Conservation (phyloP, 2,329 filamentous ascomycete genomes). For the Ophiostoma sp. region DNA sequence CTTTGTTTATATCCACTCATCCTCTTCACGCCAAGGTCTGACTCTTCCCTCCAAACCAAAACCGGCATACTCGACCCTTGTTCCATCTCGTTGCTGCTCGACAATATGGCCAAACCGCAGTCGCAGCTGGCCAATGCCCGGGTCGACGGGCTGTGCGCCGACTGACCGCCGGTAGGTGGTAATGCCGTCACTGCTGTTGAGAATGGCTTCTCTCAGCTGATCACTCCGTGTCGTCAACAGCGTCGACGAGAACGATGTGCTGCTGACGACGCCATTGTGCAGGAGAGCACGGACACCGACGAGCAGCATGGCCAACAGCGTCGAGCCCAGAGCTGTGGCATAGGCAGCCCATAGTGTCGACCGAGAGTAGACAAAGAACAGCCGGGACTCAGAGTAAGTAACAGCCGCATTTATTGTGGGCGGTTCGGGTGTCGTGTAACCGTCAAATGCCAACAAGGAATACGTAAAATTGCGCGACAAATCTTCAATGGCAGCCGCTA, state of each 20-base stretch:
- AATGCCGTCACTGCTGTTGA: not conserved
- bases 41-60: conserved; percentile 31
- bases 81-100: not conserved
- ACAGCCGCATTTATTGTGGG: not conserved
- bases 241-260: conserved; percentile 19
- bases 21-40: conserved; percentile 2
- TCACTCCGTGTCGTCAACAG: conserved; percentile 24
- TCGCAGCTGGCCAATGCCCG: conserved; percentile 4
- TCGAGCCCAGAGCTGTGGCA: conserved; percentile 64
- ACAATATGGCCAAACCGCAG: conserved; percentile 22
- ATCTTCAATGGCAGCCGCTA: conserved; percentile 27
- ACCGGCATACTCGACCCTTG: conserved; percentile 31
- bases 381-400: not conserved
- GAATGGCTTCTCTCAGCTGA: not conserved
- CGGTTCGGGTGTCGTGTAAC: not conserved
- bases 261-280: conserved; percentile 36
- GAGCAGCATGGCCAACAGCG: conserved; percentile 35
- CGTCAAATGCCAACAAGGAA: conserved; percentile 22
- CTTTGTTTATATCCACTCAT: not conserved
- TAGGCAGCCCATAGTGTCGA: conserved; percentile 61
- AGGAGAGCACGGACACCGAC: conserved; percentile 42
- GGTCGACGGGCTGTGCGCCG: conserved; percentile 10
- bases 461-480: conserved; percentile 28
- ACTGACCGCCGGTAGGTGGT: not conserved
- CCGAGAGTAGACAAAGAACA: conserved; percentile 22